Evolutionary conservation across 345 rosid genomes (phyloP).

Genomic region (Populus euphratica): DNA sequence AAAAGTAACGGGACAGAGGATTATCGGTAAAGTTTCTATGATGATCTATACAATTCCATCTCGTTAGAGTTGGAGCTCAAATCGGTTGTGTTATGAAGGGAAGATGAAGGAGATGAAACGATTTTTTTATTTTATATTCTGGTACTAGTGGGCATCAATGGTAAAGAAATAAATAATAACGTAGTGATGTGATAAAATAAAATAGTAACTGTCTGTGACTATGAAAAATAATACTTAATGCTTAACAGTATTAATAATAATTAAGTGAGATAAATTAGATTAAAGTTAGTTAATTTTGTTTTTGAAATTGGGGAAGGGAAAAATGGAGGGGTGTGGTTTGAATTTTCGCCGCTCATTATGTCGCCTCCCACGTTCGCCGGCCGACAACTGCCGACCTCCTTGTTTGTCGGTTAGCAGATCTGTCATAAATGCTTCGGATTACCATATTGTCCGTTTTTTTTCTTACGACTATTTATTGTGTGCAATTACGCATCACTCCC

Average conservation of each 20-base stretch:
- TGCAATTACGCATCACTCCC: background rate
- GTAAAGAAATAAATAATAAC: background rate
- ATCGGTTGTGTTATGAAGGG: background rate
- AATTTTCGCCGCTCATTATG: constrained; percentile 30
- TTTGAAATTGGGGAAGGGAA: constrained; percentile 6
- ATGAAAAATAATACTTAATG: background rate
- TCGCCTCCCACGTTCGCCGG: constrained; percentile 42
- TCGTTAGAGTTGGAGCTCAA: background rate
- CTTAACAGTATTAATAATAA: background rate
- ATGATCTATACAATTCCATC: constrained; percentile 15
- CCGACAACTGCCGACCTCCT: constrained; percentile 70
- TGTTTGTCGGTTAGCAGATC: constrained; percentile 46
- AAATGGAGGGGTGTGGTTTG: constrained; percentile 7
- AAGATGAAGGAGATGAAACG: background rate
- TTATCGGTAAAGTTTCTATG: constrained; percentile 13
- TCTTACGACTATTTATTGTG: background rate
- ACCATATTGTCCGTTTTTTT: constrained; percentile 32
- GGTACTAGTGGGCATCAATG: constrained; percentile 13
- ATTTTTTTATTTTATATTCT: constrained; percentile 15
- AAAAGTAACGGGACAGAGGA: constrained; percentile 14
- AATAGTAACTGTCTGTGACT: background rate
- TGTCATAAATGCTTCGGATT: constrained; percentile 24
- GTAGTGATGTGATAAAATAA: background rate
- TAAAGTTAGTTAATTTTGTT: background rate
- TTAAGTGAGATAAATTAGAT: background rate